Conservation (phyloP, 345 rosid genomes). For the Orychophragmus violaceus region DNA sequence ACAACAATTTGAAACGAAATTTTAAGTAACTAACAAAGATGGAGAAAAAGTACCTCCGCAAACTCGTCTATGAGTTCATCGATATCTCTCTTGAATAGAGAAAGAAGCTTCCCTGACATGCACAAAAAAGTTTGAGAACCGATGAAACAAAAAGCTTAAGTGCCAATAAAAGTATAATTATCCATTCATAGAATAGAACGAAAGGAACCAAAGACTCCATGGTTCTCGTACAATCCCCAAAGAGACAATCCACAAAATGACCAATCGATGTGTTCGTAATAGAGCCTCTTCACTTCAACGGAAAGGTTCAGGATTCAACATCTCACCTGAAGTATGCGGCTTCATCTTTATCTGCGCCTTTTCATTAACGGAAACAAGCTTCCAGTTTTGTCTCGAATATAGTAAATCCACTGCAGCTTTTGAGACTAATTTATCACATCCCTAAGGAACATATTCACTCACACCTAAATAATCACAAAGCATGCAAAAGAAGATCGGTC, state of each 20-base stretch:
- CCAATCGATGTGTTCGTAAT: neutral
- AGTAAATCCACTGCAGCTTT: neutral
- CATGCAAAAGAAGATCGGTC: no score
- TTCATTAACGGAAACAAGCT: neutral
- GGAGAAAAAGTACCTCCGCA: slow-evolving; percentile 33
- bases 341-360: neutral
- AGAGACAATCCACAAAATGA: neutral
- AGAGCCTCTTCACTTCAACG: neutral
- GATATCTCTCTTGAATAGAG: slow-evolving; percentile 55
- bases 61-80: slow-evolving; percentile 55
- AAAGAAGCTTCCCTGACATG: slow-evolving; percentile 29
- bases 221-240: neutral
- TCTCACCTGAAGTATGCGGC: neutral
- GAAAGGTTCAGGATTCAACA: neutral
- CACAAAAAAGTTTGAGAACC: neutral
- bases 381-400: neutral
- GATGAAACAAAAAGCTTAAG: neutral
- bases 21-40: neutral
- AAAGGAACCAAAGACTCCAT: neutral
- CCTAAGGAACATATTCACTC: no score
- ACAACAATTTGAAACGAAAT: neutral
- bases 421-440: neutral
- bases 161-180: neutral
- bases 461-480: no score
- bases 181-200: neutral